Conservation (phyloP, 1,139 yeast genomes). For the Magnusiomyces tetraspermus region DNA sequence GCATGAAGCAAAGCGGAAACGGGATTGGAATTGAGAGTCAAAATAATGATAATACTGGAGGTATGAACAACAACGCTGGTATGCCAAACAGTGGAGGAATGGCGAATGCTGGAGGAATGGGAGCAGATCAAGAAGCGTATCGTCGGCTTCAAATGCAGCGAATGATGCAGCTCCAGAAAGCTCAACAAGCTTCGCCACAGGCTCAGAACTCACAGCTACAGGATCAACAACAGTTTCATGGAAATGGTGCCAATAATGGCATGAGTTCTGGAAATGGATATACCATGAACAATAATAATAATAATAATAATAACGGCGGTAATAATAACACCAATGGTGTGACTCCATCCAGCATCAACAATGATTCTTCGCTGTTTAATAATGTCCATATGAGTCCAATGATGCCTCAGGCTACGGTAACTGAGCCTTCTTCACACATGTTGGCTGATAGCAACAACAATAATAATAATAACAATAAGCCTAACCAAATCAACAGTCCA, state of each 20-base stretch:
- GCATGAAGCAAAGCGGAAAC: not conserved
- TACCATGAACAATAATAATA: too few species aligned
- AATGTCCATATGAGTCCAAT: too few species aligned
- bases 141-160: not conserved
- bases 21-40: not conserved
- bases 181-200: not conserved
- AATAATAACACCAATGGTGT: not conserved
- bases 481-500: too few species aligned
- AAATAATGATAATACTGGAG: not conserved
- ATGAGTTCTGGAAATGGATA: too few species aligned
- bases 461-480: too few species aligned
- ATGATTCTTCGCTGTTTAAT: too few species aligned
- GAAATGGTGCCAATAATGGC: not conserved
- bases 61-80: not conserved
- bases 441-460: too few species aligned
- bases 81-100: not conserved
- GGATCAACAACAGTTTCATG: not conserved
- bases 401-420: too few species aligned
- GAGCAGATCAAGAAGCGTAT: not conserved
- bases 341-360: not conserved
- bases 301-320: too few species aligned
- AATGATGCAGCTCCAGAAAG: not conserved
- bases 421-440: too few species aligned
- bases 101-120: not conserved
- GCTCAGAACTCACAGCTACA: not conserved